These are phyloP conservation scores for Umbilicaria muhlenbergii DNA, from an alignment of 495 filamentous ascomycete genomes.

Conservation along the genomic window DNA sequence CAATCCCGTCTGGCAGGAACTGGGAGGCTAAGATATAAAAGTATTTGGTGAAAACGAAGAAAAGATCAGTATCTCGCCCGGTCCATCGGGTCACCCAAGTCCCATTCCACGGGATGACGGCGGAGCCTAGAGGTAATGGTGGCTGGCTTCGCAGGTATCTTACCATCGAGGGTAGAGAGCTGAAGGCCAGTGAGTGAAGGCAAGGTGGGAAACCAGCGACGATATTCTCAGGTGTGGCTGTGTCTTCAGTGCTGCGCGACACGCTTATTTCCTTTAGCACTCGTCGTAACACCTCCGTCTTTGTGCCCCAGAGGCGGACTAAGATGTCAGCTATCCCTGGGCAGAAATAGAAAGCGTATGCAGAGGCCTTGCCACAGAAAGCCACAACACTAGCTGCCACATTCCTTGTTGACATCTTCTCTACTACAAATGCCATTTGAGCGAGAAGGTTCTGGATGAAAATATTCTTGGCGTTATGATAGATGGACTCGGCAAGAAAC, in stretches of 20 bases:
- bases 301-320: conserved; percentile 66
- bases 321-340: conserved; percentile 78
- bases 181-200: conserved; percentile 57
- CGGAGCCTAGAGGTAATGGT: conserved; percentile 49
- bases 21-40: conserved; percentile 72
- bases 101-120: conserved; percentile 70
- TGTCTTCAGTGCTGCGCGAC: conserved; percentile 21
- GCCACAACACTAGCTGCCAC: conserved; percentile 85
- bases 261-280: conserved; percentile 50
- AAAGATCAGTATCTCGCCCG: conserved; percentile 80
- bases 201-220: conserved; percentile 55
- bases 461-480: conserved; percentile 86
- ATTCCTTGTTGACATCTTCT: conserved; percentile 77
- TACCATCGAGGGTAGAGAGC: conserved; percentile 43
- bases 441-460: conserved; percentile 75
- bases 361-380: conserved; percentile 87
- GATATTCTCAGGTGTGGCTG: conserved; percentile 35
- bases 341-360: conserved; percentile 94
- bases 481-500: conserved; percentile 75
- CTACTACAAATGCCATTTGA: conserved; percentile 79
- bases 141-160: conserved; percentile 52
- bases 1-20: conserved; percentile 52
- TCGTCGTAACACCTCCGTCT: conserved; percentile 48
- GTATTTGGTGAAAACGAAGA: conserved; percentile 89
- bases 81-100: conserved; percentile 78